Evolutionary conservation across 306 rosid species (phyloP), one percentile per base, ranked within the genome.

Genomic region (Geum urbanum): DNA sequence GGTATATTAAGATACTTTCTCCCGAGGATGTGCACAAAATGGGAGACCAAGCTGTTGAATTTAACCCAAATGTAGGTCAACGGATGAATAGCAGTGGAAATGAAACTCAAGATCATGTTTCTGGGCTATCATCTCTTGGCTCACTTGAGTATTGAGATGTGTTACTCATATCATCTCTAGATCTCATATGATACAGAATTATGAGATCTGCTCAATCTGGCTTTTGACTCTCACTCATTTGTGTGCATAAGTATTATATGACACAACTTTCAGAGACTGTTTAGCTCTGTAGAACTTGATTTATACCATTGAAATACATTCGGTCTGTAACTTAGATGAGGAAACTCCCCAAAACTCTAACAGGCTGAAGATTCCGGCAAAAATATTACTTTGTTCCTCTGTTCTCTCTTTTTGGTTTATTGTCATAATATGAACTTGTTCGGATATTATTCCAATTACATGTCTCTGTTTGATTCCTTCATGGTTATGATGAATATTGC

Each of bases 1-100:
- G 97, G 97, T 88, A 83, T 65, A 88, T 91, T 80, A 91, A 88
- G 79, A 88, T 88, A 81, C 95, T 91, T 51, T 88, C 97, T 40
- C 97, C 90, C 9, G 87, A 86, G 80, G 97, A 85, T 75, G 76
- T 91, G 63, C 97, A 88, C 76, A 86, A 88, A 77, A 82, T 91
- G 91, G 89, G 97, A 43, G 90, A 83, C 62, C 87, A 80, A 72
- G 85, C 86, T 18, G 78, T 78, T 7, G 95, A 84, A 69, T 67
- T 81, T 32, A 84, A 80, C 82, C 89, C 86, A 58, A 84, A 78
- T 56, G 80, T 74, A 11, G 88, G 83, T 73, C 85, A 87, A 60
- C 83, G 92, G 81, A 61, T 73, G 77, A 84, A 83, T 49, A 67
- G 77, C 77, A 47, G 72, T 40, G 81, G 78, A 27, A 74, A 80